Base-by-base conservation (phyloP, 1,139 yeast genomes). In the Lodderomyces margitis region DNA sequence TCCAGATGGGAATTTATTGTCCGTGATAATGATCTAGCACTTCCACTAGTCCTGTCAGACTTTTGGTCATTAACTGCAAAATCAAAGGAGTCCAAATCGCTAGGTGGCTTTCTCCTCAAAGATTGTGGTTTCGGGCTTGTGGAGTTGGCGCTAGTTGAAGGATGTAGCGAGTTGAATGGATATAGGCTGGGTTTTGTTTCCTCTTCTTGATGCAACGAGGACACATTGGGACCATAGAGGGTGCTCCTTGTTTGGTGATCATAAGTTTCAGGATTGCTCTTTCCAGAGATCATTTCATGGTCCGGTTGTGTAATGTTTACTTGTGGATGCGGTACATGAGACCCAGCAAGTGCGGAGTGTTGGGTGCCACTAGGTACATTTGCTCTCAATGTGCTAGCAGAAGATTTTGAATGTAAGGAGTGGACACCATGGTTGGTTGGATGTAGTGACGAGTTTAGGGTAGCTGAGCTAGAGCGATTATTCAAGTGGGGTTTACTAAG, bases 101-200 rank as follows among this genome's bases (percentile, higher is more conserved):
- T 59, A 3, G 64, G 64, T 5, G 64, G 61, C 46, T 57, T 59
- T 23, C 66, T 50, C 12, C 16, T 31, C 34, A 19, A 33, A 21
- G 12, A 19, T 19, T 8, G 40, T 1, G 39, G 39, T 19, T 36
- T 36, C 3, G 43, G 40, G 12, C 32, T 28, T n/a, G 19, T 3
- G 4, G 32, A 28, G 16, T 36, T 40, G 14, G 21, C 21, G 17
- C 28, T 35, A 4, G 12, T 12, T 12, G 30, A n/a, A 12, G 32
- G 19, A 15, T 5, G 19, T 8, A 8, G 32, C 16, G 32, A n/a
- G 32, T 28, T 14, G 19, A 9, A 28, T 15, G 19, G 32, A 9
- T 15, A 19, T 28, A 28, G 16, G 15, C 32, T 28, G 8, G 32
- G 32, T 28, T 28, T 28, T 15, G 16, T 6, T 9, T 15, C 32